These are phyloP conservation scores for Orbilia ellipsospora DNA, from an alignment of 2,329 filamentous ascomycete genomes.

Conservation along the genomic window DNA sequence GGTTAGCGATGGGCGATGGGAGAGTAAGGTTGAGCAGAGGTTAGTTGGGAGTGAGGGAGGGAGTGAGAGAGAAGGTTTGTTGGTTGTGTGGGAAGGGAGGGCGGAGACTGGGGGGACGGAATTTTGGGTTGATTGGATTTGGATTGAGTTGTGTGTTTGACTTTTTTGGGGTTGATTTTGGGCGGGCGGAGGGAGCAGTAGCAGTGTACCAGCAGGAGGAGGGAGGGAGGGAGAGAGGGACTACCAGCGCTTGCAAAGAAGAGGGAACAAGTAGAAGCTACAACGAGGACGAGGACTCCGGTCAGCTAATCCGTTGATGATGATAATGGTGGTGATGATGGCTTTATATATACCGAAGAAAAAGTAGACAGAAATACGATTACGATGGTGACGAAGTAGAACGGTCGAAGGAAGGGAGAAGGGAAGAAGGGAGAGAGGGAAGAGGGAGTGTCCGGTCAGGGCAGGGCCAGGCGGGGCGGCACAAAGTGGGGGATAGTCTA, in stretches of 20 bases:
- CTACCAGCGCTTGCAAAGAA: too few species aligned
- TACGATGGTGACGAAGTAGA: too few species aligned
- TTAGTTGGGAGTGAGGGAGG: constrained; percentile 33
- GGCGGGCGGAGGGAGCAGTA: too few species aligned
- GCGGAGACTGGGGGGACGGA: constrained; percentile 23
- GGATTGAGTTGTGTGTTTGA: constrained; percentile 1
- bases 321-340: too few species aligned
- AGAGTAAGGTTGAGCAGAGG: constrained; percentile 7
- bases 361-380: too few species aligned
- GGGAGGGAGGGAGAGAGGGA: too few species aligned
- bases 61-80: constrained; percentile 31
- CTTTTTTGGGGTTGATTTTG: not conserved
- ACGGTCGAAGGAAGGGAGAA: too few species aligned
- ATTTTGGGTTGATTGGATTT: constrained; percentile 1
- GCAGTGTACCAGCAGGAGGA: too few species aligned
- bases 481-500: constrained; percentile 31
- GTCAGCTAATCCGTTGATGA: too few species aligned
- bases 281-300: too few species aligned
- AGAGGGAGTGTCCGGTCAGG: constrained; percentile 8
- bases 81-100: constrained; percentile 32
- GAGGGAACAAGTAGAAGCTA: too few species aligned
- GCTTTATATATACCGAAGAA: too few species aligned
- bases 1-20: constrained; percentile 53
- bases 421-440: constrained; percentile 21
- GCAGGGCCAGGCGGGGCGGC: constrained; percentile 53